These are phyloP conservation scores for Yamadazyma laniorum DNA, from an alignment of 805 yeast genomes.

Conservation along the genomic window DNA sequence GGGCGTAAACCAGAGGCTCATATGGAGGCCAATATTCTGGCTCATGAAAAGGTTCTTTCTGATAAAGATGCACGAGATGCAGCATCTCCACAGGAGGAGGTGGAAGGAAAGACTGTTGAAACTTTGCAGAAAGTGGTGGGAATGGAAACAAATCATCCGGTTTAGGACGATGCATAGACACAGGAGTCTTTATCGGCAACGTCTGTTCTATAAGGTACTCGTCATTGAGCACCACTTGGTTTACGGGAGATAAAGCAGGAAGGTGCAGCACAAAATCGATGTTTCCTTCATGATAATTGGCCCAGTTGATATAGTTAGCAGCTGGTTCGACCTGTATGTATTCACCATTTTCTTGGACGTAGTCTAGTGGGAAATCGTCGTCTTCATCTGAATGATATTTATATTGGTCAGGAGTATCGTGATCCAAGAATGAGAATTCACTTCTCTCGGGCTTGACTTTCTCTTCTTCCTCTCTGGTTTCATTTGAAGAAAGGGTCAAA, in stretches of 20 bases:
- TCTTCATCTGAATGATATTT: conserved; percentile 49
- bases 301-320: conserved; percentile 7
- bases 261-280: conserved; percentile 20
- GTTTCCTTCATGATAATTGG: conserved; percentile 17
- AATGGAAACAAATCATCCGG: conserved; percentile 8
- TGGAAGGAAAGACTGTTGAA: conserved; percentile 19
- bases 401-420: conserved; percentile 24
- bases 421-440: conserved; percentile 16
- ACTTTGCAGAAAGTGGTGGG: conserved; percentile 20
- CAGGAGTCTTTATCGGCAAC: conserved; percentile 40
- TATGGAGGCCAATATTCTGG: conserved; percentile 19
- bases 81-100: conserved; percentile 7
- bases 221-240: conserved; percentile 37
- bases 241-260: conserved; percentile 19
- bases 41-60: conserved; percentile 11
- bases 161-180: conserved; percentile 16
- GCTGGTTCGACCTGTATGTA: conserved; percentile 23
- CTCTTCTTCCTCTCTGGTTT: conserved; percentile 12
- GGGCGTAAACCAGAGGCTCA: conserved; percentile 5
- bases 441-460: conserved; percentile 6
- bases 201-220: conserved; percentile 54
- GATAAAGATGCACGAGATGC: conserved; percentile 1
- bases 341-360: conserved; percentile 38
- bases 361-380: conserved; percentile 73
- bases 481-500: conserved; percentile 9